Evolutionary conservation across 495 filamentous ascomycete genomes (phyloP), one percentile per base, ranked within the genome.

Genomic region (Aspergillus diversus): DNA sequence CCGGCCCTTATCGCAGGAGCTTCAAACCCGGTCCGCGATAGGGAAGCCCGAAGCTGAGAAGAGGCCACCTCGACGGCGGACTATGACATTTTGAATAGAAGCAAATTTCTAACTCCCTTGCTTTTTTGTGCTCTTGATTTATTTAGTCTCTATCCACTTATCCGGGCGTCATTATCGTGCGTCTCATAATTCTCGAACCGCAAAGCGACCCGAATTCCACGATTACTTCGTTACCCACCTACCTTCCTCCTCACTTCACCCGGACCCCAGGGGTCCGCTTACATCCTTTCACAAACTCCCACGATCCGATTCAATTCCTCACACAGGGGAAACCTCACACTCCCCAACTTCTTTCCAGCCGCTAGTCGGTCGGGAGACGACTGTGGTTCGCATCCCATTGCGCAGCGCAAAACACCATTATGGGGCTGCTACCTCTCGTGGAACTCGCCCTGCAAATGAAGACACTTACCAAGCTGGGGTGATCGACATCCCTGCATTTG

Each of bases 191-290:
- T 63, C 48, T 31, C 65, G 15, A 15, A 34, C 65, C 13, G 15
- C 51, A 7, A 77, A 75, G 55, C 80, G 75, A 5, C 89, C 89
- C 32, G 73, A 80, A 63, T 98, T 97, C 77, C 92, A 96, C 78
- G 91, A 95, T 64, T 99, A 99, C 80, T 99, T 99, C 72, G 90
- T 97, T 37, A 96, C 95, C 5, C 90, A 97, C 73, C 83, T 99
- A 0, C 95, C 95, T 6, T 96, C 93, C 21, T 94, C 92, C 47
- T 97, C 94, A 0, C 83, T 97, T 13, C 91, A 97, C 68, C 94
- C 95, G 9, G 95, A 99, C 70, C 90, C 91, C 17, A 84, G 85
- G 35, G 81, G 83, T 17, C 92, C 87, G 55, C 55, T 69, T 54
- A 73, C 73, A 33, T 67, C 77, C 13, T 80, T 80, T 67, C 92